Evolutionary conservation across 768 basidiomycete species (phyloP).

Genomic region (Boletus speciosus): DNA sequence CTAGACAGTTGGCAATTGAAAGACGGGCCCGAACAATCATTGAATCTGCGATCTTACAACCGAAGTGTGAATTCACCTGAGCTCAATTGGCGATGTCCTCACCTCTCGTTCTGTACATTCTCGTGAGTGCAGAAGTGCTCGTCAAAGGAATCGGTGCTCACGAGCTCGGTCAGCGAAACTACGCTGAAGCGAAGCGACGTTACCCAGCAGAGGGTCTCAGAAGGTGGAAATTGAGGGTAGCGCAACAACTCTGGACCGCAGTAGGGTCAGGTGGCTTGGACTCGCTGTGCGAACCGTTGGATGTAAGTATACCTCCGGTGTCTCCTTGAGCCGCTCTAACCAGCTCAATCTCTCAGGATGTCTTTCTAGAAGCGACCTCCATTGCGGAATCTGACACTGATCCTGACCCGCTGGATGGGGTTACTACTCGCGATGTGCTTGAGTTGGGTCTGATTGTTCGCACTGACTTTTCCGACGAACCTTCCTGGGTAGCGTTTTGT

Average conservation of each 20-base stretch:
- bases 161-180: conserved; percentile 33
- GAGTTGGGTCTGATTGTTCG: conserved; percentile 66
- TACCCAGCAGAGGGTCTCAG: conserved; percentile 55
- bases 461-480: conserved; percentile 67
- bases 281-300: conserved; percentile 9
- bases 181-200: conserved; percentile 41
- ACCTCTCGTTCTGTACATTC: conserved; percentile 15
- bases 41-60: not conserved
- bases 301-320: conserved; percentile 1
- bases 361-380: conserved; percentile 12
- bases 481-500: conserved; percentile 59
- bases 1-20: not conserved
- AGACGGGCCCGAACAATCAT: not conserved
- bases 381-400: conserved; percentile 35
- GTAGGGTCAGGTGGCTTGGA: conserved; percentile 17
- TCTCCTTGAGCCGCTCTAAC: not conserved
- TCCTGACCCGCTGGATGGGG: conserved; percentile 52
- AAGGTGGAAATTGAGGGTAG: conserved; percentile 49
- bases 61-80: not conserved
- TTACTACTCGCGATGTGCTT: conserved; percentile 41
- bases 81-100: conserved; percentile 15
- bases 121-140: conserved; percentile 13
- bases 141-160: conserved; percentile 3
- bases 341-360: conserved; percentile 13
- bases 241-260: conserved; percentile 47